Conservation (phyloP, 139 green algal species). For the Mychonastes homosphaera region DNA sequence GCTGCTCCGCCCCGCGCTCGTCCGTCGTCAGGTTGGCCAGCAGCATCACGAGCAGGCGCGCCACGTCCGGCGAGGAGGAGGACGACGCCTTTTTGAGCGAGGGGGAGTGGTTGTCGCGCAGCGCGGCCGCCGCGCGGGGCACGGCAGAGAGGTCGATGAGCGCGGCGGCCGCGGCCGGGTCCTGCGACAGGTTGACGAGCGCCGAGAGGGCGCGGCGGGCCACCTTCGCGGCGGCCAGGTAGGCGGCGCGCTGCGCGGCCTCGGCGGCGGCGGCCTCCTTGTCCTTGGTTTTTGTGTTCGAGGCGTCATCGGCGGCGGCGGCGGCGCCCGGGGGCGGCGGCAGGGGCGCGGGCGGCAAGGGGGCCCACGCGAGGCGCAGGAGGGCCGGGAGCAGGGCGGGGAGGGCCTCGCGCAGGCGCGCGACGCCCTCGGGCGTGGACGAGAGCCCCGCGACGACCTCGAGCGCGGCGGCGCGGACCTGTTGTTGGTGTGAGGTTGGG, state of each 20-base stretch:
- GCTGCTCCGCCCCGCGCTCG: slow-evolving; percentile 34
- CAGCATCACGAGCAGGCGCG: too few species aligned
- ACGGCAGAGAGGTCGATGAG: slow-evolving; percentile 34
- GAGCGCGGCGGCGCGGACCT: slow-evolving; percentile 32
- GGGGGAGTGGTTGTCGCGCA: slow-evolving; percentile 30
- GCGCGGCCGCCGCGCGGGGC: slow-evolving; percentile 35
- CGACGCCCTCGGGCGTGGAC: slow-evolving; percentile 37
- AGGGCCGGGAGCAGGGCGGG: slow-evolving; percentile 27
- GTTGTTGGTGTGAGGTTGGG: too few species aligned
- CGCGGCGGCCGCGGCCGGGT: neutral
- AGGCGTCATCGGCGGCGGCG: too few species aligned
- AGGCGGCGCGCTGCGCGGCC: too few species aligned
- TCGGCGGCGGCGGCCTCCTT: too few species aligned
- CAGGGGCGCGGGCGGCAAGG: too few species aligned
- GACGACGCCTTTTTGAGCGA: too few species aligned
- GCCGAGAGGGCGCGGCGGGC: slow-evolving; percentile 21
- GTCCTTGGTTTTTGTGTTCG: too few species aligned
- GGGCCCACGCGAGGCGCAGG: slow-evolving; percentile 32
- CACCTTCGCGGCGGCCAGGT: neutral
- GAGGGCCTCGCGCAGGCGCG: slow-evolving; percentile 15
- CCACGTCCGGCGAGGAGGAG: too few species aligned
- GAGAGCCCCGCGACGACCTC: slow-evolving; percentile 52
- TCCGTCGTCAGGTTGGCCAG: slow-evolving; percentile 59
- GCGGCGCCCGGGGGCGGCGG: too few species aligned
- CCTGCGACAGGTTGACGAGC: slow-evolving; percentile 61